phyloP scores from a whole-genome alignment of 2,329 filamentous ascomycete genomes.

The Ophiocordyceps polyrhachis-furcata region DNA sequence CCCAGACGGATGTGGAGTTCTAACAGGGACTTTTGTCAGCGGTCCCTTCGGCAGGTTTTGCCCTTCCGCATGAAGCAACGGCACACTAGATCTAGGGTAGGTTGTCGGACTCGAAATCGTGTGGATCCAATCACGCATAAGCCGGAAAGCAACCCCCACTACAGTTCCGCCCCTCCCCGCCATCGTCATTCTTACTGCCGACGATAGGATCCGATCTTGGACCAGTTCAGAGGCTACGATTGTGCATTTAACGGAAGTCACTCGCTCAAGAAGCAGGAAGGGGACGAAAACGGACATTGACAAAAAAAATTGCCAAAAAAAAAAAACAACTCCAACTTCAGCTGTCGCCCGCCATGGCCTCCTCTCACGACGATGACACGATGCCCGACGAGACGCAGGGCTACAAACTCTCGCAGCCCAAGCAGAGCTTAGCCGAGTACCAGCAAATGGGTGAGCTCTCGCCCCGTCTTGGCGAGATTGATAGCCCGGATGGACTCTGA shows the following conservation, averaged over 20 bases:
- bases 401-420: conserved; percentile 91
- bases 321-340: neutral
- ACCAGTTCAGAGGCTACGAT: neutral
- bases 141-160: conserved; percentile 8
- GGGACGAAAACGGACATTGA: no score
- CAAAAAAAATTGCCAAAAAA: neutral
- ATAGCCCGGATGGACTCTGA: neutral
- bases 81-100: neutral
- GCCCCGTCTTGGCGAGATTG: neutral
- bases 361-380: conserved; percentile 59
- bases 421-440: conserved; percentile 94
- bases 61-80: neutral
- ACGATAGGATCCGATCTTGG: neutral
- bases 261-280: no score
- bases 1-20: neutral
- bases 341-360: conserved; percentile 35
- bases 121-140: neutral
- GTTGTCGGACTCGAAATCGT: neutral
- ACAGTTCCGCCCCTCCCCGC: neutral
- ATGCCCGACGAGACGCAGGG: conserved; percentile 77
- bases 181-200: neutral
- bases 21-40: neutral
- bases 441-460: conserved; percentile 62
- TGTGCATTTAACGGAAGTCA: no score
- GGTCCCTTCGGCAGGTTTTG: no score